Evolutionary conservation across 2,329 filamentous ascomycete species (phyloP).

Genomic region (Harringtonia aguacate): DNA sequence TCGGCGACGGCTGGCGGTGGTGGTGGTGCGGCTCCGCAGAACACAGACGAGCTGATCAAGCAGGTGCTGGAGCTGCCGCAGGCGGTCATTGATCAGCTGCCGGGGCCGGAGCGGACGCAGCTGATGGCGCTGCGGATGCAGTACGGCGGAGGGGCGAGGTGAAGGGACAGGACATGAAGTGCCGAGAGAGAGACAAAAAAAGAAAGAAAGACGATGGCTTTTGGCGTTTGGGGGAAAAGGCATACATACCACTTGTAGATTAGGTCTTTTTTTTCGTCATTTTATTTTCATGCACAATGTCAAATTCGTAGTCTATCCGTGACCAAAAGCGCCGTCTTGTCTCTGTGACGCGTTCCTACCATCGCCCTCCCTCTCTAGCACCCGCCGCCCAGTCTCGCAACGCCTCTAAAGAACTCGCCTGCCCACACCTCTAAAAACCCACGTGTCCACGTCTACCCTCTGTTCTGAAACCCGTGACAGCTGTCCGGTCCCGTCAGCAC

Average conservation of each 20-base stretch:
- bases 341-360: too few relatives aligned
- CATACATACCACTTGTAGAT: too few relatives aligned
- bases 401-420: too few relatives aligned
- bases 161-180: background rate
- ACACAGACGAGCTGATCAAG: constrained; percentile 60
- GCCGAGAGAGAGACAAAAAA: background rate
- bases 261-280: too few relatives aligned
- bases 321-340: background rate
- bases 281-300: too few relatives aligned
- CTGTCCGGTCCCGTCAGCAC: too few relatives aligned
- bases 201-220: too few relatives aligned
- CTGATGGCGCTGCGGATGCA: constrained; percentile 58
- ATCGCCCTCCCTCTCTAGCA: too few relatives aligned
- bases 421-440: too few relatives aligned
- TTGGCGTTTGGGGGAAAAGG: background rate
- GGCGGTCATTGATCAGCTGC: constrained; percentile 67
- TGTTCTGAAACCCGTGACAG: too few relatives aligned
- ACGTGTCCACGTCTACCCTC: background rate
- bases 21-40: constrained; percentile 13
- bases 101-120: constrained; percentile 65
- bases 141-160: constrained; percentile 9
- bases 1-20: constrained; percentile 16
- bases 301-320: too few relatives aligned
- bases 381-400: too few relatives aligned
- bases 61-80: constrained; percentile 74